phyloP scores from a whole-genome alignment of 768 basidiomycete species.

The Tephrocybe sp. region DNA sequence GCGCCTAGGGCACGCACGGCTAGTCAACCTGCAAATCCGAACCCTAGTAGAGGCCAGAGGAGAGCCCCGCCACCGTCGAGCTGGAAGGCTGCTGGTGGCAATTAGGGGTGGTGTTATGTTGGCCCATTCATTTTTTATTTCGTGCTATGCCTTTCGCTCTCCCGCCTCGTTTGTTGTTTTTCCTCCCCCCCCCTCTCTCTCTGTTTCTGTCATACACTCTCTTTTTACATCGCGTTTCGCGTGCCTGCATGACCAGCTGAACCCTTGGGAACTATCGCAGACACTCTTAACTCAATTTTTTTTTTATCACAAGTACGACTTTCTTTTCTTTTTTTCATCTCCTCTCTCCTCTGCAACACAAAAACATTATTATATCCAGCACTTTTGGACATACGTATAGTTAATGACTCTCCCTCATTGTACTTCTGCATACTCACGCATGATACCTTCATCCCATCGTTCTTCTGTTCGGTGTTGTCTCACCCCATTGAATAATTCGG shows the following conservation, averaged over 20 bases:
- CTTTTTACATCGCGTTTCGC: conserved; percentile 1
- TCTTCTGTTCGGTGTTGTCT: conserved; percentile 2
- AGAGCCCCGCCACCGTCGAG: conserved; percentile 60
- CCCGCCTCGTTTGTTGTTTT: conserved; percentile 10
- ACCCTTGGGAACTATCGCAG: conserved; percentile 3
- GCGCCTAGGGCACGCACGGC: conserved; percentile 38
- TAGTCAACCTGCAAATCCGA: conserved; percentile 45
- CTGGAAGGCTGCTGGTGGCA: conserved; percentile 45
- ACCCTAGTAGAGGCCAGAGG: conserved; percentile 25
- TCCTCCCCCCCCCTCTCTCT: conserved; percentile 4
- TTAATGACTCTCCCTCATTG: conserved; percentile 20
- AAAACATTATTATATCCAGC: conserved; percentile 19
- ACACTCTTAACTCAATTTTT: background rate
- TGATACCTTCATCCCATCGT: conserved; percentile 15
- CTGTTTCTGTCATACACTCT: conserved; percentile 8
- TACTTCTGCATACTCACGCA: conserved; percentile 26
- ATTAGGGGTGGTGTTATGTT: conserved; percentile 21
- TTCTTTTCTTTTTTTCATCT: background rate
- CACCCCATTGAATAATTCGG: background rate
- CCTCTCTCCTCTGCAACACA: conserved; percentile 5
- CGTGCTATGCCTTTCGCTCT: too few species aligned
- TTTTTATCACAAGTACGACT: conserved; percentile 22
- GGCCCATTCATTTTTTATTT: conserved; percentile 12
- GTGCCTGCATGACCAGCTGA: background rate
- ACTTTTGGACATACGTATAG: conserved; percentile 17